Evolutionary conservation across 2,329 filamentous ascomycete genomes (phyloP), one percentile per base, ranked within the genome.

Genomic region (Cordyceps farinosa): DNA sequence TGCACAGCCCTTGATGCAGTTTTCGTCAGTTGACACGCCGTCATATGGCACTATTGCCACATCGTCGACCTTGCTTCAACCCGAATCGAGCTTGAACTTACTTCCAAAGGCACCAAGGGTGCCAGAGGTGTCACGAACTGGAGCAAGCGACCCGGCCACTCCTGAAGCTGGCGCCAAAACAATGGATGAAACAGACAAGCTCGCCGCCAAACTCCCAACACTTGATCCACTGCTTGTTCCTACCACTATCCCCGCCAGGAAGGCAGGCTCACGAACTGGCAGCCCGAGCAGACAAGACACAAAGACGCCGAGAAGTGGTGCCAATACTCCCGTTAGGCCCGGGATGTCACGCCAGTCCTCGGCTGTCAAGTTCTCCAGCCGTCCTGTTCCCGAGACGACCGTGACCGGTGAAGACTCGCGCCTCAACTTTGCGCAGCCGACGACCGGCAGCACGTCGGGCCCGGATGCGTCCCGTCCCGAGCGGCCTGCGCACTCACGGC

Each of bases 331-430:
- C 52, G 70, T 66, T 57, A 78, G 80, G 36, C 84, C 84, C 7
- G 74, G 75, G 15, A 74, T 84, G 9, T 83, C 83, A 2, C 77
- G 82, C 5, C 81, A 85, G 60, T 78, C 82, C 29, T 86, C 78
- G 1, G 70, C 82, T 1, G 77, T 84, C 51, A 85, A 85, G 44
- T 94, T 94, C 72, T 89, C 87, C 0, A 92, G 89, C 57, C 86
- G 85, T 6, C 86, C 90, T 0, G 86, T 91, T 1, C 91, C 90
- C 0, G 85, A 89, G 67, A 88, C 90, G 2, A 84, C 82, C 65
- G 82, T 92, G 29, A 84, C 85, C 3, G 79, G 80, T 1, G 85
- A 90, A 65, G 90, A 70, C 1, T 79, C 84, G 1, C 75, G 70
- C 44, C 92, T 96, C 66, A 90, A 90, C 84, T 96, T 95, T 74